These are phyloP conservation scores for Chaetomiaceae sp. DNA, from an alignment of 2,329 filamentous ascomycete species.

Conservation along the genomic window DNA sequence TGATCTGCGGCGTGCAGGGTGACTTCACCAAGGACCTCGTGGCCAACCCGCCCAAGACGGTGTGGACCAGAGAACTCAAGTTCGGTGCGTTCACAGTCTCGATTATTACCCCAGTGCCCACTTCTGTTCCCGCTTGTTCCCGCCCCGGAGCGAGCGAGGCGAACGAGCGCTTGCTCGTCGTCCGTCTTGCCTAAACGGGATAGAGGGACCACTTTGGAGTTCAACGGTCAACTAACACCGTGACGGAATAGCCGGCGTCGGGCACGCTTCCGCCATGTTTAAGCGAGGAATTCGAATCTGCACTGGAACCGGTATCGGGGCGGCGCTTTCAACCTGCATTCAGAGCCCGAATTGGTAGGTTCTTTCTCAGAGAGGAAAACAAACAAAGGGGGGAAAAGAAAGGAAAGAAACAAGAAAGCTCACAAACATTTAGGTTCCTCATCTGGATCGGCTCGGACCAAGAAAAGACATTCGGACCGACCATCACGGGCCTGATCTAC, in stretches of 20 bases:
- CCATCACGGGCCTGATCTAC: constrained; percentile 35
- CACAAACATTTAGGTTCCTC: constrained; percentile 31
- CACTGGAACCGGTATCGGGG: constrained; percentile 39
- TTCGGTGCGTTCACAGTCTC: constrained; percentile 31
- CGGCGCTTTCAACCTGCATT: constrained; percentile 39
- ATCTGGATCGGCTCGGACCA: constrained; percentile 41
- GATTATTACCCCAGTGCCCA: too few species aligned
- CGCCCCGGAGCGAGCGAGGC: too few species aligned
- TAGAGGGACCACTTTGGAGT: too few species aligned
- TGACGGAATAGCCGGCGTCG: constrained; percentile 36
- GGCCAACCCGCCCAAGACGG: constrained; percentile 35
- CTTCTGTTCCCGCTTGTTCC: too few species aligned
- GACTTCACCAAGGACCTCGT: constrained; percentile 38
- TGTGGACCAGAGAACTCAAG: constrained; percentile 39
- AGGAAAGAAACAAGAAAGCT: constrained; percentile 20
- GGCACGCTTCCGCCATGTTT: constrained; percentile 40
- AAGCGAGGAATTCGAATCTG: constrained; percentile 39
- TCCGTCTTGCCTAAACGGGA: background rate
- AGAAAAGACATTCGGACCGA: constrained; percentile 38
- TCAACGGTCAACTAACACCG: constrained; percentile 13
- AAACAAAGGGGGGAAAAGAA: too few species aligned
- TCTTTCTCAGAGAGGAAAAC: too few species aligned
- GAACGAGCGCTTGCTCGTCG: background rate
- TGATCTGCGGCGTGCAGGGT: constrained; percentile 40
- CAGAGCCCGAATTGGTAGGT: constrained; percentile 35